A percentile compares a stretch with the other conserved stretches of the same genome.
phyloP scores from a whole-genome alignment of 345 rosid genomes.

The Brassica juncea region DNA sequence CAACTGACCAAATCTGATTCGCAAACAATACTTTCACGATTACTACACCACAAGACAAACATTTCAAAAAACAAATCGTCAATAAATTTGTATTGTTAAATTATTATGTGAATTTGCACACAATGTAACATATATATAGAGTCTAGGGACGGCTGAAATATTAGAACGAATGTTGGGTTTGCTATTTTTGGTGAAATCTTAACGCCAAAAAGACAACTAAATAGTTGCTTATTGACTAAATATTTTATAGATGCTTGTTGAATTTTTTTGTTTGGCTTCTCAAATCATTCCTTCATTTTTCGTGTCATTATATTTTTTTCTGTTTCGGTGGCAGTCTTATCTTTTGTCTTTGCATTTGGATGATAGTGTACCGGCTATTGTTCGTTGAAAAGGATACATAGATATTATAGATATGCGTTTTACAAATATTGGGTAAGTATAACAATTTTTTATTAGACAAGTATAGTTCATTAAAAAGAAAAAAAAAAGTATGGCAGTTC shows the following conservation, averaged over 20 bases:
- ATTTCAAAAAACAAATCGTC: background rate
- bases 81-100: background rate
- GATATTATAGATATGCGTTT: conserved; percentile 13
- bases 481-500: too few species aligned
- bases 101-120: background rate
- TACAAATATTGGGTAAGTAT: background rate
- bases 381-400: conserved; percentile 27
- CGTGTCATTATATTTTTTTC: background rate
- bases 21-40: background rate
- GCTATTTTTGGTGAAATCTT: conserved; percentile 51
- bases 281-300: background rate
- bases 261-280: background rate
- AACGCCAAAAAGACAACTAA: conserved; percentile 49
- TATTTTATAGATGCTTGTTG: conserved; percentile 17
- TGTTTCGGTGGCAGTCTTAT: conserved; percentile 20
- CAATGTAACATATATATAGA: background rate
- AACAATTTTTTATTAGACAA: background rate
- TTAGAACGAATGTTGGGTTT: conserved; percentile 36
- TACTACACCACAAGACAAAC: background rate
- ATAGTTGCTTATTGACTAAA: conserved; percentile 28
- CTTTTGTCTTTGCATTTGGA: conserved; percentile 27
- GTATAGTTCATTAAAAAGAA: background rate
- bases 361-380: conserved; percentile 23
- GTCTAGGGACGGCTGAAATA: background rate
- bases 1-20: background rate